phyloP scores from a whole-genome alignment of 345 rosid genomes.

The Gossypium turneri region DNA sequence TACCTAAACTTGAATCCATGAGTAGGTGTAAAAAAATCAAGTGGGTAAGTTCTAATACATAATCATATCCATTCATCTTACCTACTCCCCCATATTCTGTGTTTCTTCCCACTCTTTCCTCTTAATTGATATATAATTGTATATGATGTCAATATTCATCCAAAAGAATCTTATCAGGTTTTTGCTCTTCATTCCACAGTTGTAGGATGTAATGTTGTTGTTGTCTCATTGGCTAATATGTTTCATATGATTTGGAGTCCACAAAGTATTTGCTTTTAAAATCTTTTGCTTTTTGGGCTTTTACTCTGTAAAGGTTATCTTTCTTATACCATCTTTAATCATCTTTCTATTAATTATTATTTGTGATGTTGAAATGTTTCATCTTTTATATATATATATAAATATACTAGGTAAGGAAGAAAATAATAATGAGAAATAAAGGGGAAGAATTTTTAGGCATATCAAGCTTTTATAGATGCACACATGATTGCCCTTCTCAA shows the following conservation, averaged over 20 bases:
- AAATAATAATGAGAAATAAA: neutral
- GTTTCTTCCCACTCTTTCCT: neutral
- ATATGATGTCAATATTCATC: neutral
- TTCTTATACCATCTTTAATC: neutral
- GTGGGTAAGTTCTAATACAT: too few relatives aligned
- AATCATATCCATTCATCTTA: neutral
- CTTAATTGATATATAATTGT: neutral
- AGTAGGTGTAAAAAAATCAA: too few relatives aligned
- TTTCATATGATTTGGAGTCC: neutral
- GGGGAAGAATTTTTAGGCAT: neutral
- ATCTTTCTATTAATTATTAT: neutral
- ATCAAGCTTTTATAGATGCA: neutral
- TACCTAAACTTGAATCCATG: too few relatives aligned
- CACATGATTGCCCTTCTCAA: neutral
- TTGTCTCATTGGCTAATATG: neutral
- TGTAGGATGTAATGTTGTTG: neutral
- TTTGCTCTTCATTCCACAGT: neutral
- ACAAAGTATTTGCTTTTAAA: neutral
- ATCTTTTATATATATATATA: neutral
- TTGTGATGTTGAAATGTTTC: neutral
- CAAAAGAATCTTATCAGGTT: constrained; percentile 2
- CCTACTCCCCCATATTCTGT: neutral
- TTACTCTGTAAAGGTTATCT: constrained; percentile 4
- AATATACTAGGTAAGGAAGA: neutral
- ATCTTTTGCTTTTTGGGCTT: constrained; percentile 3